Percentiles rank a stretch among this genome's conserved stretches.
Evolutionary conservation across 371 early-diverging fungal genomes (phyloP).

Genomic region (Homolaphlyctis polyrhiza): DNA sequence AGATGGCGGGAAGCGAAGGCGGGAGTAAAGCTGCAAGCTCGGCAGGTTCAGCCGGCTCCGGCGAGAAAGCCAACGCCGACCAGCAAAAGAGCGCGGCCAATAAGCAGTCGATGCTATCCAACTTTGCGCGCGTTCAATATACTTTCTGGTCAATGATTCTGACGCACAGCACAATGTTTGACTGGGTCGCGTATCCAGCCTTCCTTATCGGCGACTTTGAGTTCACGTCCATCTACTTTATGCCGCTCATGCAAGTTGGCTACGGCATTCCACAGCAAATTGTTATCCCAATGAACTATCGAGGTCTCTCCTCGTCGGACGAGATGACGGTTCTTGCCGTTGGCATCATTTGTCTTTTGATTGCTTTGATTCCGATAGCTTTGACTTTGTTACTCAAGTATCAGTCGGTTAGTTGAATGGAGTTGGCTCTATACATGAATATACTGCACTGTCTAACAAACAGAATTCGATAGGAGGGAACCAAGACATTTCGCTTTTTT

Average conservation of each 20-base stretch:
- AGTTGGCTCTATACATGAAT: neutral
- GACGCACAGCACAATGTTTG: neutral
- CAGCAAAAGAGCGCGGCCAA: too few species aligned
- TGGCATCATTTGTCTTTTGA: neutral
- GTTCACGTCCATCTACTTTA: neutral
- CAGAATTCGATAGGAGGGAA: neutral
- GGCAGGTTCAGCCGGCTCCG: too few species aligned
- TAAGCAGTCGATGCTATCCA: neutral
- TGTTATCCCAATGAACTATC: neutral
- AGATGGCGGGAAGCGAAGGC: too few species aligned
- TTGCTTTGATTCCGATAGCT: neutral
- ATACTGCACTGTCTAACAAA: neutral
- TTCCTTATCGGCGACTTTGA: neutral
- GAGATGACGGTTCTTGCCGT: neutral
- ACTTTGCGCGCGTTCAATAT: neutral
- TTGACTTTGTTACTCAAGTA: neutral
- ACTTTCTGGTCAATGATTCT: neutral
- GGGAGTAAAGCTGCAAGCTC: too few species aligned
- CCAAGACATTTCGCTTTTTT: neutral
- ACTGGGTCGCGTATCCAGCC: neutral
- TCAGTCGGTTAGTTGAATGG: neutral
- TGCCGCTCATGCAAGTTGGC: neutral
- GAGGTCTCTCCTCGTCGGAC: neutral
- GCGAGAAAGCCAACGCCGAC: too few species aligned
- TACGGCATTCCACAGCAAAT: neutral